Conservation (phyloP, 2,329 filamentous ascomycete species). For the Ophiostoma perfectum region DNA sequence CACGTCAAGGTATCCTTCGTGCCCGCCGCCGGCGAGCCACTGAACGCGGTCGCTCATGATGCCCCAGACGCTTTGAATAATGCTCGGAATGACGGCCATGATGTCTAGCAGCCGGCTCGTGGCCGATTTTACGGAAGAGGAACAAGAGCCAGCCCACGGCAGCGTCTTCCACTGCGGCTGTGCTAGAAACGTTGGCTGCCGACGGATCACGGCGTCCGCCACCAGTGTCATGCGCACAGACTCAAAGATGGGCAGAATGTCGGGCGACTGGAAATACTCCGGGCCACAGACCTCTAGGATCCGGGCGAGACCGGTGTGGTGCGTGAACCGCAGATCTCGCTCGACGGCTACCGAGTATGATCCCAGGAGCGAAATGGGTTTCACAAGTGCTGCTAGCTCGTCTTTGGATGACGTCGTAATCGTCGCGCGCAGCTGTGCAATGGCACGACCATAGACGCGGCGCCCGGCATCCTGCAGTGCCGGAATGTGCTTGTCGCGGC, state of each 20-base stretch:
- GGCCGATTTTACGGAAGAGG: constrained; percentile 23
- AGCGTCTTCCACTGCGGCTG: constrained; percentile 27
- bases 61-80: constrained; percentile 25
- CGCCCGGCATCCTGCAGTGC: constrained; percentile 23
- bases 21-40: constrained; percentile 20
- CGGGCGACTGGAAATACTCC: constrained; percentile 28
- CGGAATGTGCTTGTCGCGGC: constrained; percentile 25
- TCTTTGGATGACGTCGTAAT: constrained; percentile 20
- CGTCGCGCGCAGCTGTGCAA: constrained; percentile 20
- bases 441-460: constrained; percentile 23
- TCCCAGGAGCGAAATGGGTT: constrained; percentile 27
- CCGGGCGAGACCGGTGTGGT: constrained; percentile 30
- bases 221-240: constrained; percentile 30
- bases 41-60: constrained; percentile 24
- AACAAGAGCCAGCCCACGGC: constrained; percentile 25
- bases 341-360: constrained; percentile 29
- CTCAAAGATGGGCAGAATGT: constrained; percentile 29
- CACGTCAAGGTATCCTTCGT: background rate
- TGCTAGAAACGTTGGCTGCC: constrained; percentile 27
- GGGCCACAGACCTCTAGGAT: constrained; percentile 30
- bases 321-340: constrained; percentile 29
- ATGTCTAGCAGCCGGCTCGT: constrained; percentile 28
- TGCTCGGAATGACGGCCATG: constrained; percentile 26
- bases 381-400: constrained; percentile 25
- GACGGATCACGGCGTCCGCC: constrained; percentile 29